Evolutionary conservation across 1,284 basidiomycete genomes (phyloP).

Genomic region (Sanghuangporus sanghuang): DNA sequence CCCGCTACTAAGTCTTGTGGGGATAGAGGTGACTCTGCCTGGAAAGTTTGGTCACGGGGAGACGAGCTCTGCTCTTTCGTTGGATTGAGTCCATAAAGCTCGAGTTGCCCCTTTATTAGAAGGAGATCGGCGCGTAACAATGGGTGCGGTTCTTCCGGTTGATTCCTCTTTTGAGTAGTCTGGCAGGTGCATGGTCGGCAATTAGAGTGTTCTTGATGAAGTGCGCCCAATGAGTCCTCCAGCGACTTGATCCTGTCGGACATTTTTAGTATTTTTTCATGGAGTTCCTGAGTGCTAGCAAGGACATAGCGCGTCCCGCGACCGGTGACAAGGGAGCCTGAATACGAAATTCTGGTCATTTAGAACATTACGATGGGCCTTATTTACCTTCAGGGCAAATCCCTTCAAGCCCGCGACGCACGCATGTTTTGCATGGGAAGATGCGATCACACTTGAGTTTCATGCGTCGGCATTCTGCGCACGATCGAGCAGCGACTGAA

Average conservation of each 20-base stretch:
- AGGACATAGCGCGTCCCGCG: constrained; percentile 18
- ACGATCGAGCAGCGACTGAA: not conserved
- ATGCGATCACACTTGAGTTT: constrained; percentile 9
- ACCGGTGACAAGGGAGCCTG: not conserved
- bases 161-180: not conserved
- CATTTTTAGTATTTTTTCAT: constrained; percentile 19
- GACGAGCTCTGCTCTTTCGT: not conserved
- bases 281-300: constrained; percentile 21
- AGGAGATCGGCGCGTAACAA: constrained; percentile 23
- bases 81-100: constrained; percentile 2
- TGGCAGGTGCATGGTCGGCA: not conserved
- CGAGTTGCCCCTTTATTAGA: constrained; percentile 20
- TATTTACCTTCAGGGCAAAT: constrained; percentile 12
- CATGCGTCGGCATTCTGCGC: constrained; percentile 10
- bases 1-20: not conserved
- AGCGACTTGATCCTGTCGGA: constrained; percentile 14
- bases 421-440: constrained; percentile 11
- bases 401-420: constrained; percentile 4
- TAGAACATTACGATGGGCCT: not conserved
- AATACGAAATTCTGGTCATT: not conserved
- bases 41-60: not conserved
- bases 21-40: not conserved
- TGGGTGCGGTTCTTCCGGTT: constrained; percentile 18
- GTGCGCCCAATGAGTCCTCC: constrained; percentile 4
- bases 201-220: constrained; percentile 6